Evolutionary conservation across 2,329 filamentous ascomycete species (phyloP).

Genomic region (Phialophora chinensis): DNA sequence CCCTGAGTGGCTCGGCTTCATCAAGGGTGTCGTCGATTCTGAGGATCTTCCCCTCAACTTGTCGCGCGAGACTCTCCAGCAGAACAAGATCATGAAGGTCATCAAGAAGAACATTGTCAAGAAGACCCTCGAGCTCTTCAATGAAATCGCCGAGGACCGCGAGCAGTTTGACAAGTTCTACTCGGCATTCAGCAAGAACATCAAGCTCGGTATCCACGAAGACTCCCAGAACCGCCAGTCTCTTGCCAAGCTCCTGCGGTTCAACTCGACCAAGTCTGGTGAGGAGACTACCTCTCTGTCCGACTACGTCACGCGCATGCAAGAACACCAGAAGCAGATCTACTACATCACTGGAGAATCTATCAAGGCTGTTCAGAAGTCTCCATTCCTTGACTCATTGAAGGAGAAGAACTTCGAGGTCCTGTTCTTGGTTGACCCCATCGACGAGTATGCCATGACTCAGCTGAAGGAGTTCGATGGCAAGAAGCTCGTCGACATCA

Average conservation of each 20-base stretch:
- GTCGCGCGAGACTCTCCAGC: constrained; percentile 99
- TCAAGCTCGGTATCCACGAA: constrained; percentile 99
- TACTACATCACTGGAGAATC: constrained; percentile 99
- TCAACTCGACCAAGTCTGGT: constrained; percentile 98
- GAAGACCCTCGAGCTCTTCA: constrained; percentile 99
- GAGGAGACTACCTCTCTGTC: constrained; percentile 92
- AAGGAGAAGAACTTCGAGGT: constrained; percentile 99
- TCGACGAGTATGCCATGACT: constrained; percentile 99
- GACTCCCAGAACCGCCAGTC: constrained; percentile 93
- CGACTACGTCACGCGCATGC: constrained; percentile 99
- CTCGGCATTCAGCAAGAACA: constrained; percentile 98
- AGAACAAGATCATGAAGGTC: constrained; percentile 99
- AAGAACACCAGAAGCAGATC: constrained; percentile 99
- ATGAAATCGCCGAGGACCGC: constrained; percentile 98
- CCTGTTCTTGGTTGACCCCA: constrained; percentile 98
- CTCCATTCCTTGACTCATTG: constrained; percentile 97
- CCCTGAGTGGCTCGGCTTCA: constrained; percentile 97
- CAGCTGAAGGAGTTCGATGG: constrained; percentile 99
- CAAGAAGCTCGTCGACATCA: constrained; percentile 99
- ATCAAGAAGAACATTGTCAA: constrained; percentile 99
- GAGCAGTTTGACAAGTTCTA: constrained; percentile 99
- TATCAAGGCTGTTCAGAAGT: constrained; percentile 96
- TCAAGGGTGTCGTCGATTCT: constrained; percentile 99
- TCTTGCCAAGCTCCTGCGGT: constrained; percentile 98
- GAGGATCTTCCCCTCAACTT: constrained; percentile 99